phyloP scores from a whole-genome alignment of 1,284 basidiomycete genomes.

The Fomitiporia mediterranea region DNA sequence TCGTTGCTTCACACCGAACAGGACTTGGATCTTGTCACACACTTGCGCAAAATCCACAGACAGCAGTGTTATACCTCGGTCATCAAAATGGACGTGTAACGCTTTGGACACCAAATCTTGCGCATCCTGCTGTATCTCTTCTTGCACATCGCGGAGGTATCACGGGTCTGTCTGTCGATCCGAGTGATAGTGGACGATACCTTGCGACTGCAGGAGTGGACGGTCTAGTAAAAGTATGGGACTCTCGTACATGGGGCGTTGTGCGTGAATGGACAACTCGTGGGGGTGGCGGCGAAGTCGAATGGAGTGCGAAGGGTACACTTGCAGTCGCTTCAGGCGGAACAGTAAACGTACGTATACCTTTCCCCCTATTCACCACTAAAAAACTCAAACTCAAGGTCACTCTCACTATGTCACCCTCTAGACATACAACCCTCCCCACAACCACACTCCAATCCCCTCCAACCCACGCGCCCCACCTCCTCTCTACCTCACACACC shows the following conservation, averaged over 20 bases:
- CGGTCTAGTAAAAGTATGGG: constrained; percentile 92
- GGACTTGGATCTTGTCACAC: constrained; percentile 82
- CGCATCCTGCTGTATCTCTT: constrained; percentile 87
- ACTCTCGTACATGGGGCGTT: constrained; percentile 91
- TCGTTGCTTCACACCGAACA: constrained; percentile 88
- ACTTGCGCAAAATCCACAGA: constrained; percentile 90
- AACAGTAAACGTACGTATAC: constrained; percentile 68
- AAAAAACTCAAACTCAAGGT: not conserved
- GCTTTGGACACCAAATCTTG: constrained; percentile 93
- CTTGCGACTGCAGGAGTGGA: constrained; percentile 90
- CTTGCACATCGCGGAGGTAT: constrained; percentile 91
- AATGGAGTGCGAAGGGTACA: constrained; percentile 80
- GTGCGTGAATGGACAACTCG: constrained; percentile 68
- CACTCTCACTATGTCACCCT: not conserved
- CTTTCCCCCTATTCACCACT: not conserved
- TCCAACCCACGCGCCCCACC: constrained; percentile 46
- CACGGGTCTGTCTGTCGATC: constrained; percentile 77
- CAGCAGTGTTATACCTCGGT: constrained; percentile 90
- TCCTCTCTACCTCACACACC: constrained; percentile 81
- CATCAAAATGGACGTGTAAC: constrained; percentile 92
- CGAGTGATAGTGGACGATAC: constrained; percentile 79
- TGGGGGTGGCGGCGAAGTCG: constrained; percentile 56
- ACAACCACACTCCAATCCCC: constrained; percentile 53
- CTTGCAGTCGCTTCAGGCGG: constrained; percentile 81
- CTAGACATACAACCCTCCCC: constrained; percentile 66